Percentiles rank a stretch among this genome's conserved stretches.
phyloP scores from a whole-genome alignment of 805 yeast species.

The Hyphopichia homilentoma region DNA sequence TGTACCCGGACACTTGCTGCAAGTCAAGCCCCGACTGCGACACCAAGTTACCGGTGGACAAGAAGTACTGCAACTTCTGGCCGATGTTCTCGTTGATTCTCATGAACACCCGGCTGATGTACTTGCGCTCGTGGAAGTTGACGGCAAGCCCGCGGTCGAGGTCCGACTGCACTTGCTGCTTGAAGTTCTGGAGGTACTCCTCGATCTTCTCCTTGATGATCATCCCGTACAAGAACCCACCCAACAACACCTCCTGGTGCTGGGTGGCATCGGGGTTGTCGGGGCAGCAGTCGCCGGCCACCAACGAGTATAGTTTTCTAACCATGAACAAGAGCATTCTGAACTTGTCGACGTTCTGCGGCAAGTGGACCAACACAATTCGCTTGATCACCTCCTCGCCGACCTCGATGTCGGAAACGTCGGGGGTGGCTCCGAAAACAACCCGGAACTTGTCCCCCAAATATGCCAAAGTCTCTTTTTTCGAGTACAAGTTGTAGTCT shows the following conservation, averaged over 20 bases:
- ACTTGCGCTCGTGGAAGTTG: constrained; percentile 78
- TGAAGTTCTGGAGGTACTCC: constrained; percentile 76
- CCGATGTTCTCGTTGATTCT: constrained; percentile 93
- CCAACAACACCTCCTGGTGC: constrained; percentile 93
- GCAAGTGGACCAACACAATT: constrained; percentile 86
- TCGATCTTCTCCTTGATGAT: constrained; percentile 94
- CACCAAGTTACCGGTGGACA: constrained; percentile 95
- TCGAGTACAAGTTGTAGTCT: constrained; percentile 70
- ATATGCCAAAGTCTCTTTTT: constrained; percentile 87
- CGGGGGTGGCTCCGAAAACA: constrained; percentile 85
- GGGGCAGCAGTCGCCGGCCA: constrained; percentile 94
- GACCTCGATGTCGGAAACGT: constrained; percentile 83
- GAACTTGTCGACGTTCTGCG: constrained; percentile 73
- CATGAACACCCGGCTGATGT: constrained; percentile 72
- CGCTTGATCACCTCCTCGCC: constrained; percentile 80
- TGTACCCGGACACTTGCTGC: constrained; percentile 96
- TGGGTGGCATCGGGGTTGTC: constrained; percentile 99
- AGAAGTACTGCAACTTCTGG: constrained; percentile 86
- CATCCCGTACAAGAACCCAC: constrained; percentile 96
- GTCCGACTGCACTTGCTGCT: constrained; percentile 73
- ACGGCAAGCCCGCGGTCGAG: constrained; percentile 76
- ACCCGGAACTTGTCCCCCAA: constrained; percentile 95
- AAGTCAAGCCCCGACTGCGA: constrained; percentile 96
- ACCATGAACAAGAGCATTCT: constrained; percentile 89
- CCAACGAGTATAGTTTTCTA: constrained; percentile 88